Conservation (phyloP, 805 yeast genomes). For the Pichia manshurica region DNA sequence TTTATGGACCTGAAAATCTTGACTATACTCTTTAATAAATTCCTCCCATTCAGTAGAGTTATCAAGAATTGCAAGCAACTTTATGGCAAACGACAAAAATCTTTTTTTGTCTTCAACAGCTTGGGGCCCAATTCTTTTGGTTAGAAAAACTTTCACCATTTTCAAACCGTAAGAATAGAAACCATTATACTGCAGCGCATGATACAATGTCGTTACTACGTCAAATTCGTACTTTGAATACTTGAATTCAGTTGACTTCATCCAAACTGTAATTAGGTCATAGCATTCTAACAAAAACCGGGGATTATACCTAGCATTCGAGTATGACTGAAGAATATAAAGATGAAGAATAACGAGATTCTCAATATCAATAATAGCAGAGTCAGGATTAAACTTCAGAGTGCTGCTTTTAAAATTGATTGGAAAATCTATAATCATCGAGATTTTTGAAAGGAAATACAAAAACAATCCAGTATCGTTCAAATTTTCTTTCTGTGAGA, state of each 20-base stretch:
- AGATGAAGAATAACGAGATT: slow-evolving; percentile 23
- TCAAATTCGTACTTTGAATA: slow-evolving; percentile 28
- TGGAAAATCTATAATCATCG: slow-evolving; percentile 22
- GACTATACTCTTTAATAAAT: too few species aligned
- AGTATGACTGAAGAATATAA: slow-evolving; percentile 18
- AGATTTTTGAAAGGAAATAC: slow-evolving; percentile 26
- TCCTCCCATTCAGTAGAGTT: neutral
- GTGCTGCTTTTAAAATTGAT: slow-evolving; percentile 20
- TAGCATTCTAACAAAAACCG: slow-evolving; percentile 2
- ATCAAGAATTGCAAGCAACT: neutral
- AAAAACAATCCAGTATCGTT: slow-evolving; percentile 28
- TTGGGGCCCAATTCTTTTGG: slow-evolving; percentile 7
- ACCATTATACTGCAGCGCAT: slow-evolving; percentile 23
- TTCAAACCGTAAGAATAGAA: slow-evolving; percentile 13
- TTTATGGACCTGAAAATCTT: too few species aligned
- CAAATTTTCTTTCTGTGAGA: slow-evolving; percentile 19
- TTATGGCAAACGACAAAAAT: too few species aligned
- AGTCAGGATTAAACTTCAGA: slow-evolving; percentile 15
- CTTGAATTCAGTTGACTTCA: neutral
- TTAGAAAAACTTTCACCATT: slow-evolving; percentile 13
- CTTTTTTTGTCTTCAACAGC: neutral
- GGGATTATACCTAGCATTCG: neutral
- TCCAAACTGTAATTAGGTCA: slow-evolving; percentile 5
- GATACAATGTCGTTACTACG: slow-evolving; percentile 23
- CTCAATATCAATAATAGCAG: slow-evolving; percentile 12